phyloP scores from a whole-genome alignment of 495 filamentous ascomycete species.

The Patellaria atrata region DNA sequence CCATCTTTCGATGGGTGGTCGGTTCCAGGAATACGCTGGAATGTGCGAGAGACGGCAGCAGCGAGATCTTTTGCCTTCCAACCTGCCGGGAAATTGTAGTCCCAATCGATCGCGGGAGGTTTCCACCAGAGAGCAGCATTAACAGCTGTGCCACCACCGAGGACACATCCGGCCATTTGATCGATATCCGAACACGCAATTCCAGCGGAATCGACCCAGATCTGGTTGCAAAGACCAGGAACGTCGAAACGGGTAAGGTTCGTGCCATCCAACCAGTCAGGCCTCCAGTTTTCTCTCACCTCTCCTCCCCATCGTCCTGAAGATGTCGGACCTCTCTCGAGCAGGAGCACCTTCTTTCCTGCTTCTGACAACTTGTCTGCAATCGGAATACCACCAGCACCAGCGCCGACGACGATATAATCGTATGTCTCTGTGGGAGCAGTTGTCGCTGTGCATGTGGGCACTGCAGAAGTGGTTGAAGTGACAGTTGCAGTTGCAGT shows the following conservation, averaged over 20 bases:
- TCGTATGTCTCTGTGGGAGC: conserved; percentile 41
- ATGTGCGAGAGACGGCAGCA: conserved; percentile 43
- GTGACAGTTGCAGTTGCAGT: conserved; percentile 28
- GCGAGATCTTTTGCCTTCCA: conserved; percentile 55
- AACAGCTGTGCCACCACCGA: conserved; percentile 64
- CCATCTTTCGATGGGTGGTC: conserved; percentile 53
- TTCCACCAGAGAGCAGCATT: conserved; percentile 52
- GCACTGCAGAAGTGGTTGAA: conserved; percentile 22
- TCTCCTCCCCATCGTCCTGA: conserved; percentile 44
- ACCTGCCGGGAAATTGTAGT: conserved; percentile 56
- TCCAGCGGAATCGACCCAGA: conserved; percentile 46
- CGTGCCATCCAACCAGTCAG: conserved; percentile 48
- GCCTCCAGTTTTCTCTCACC: conserved; percentile 46
- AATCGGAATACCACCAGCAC: conserved; percentile 49
- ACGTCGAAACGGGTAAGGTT: conserved; percentile 64
- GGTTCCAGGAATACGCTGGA: conserved; percentile 56
- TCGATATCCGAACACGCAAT: conserved; percentile 55
- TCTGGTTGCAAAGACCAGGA: conserved; percentile 62
- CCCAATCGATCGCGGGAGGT: conserved; percentile 48
- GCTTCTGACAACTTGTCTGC: conserved; percentile 49
- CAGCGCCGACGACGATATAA: conserved; percentile 53
- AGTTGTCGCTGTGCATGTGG: conserved; percentile 10
- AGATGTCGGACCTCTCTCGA: conserved; percentile 50
- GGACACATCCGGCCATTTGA: conserved; percentile 62
- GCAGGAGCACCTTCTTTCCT: conserved; percentile 49